These are phyloP conservation scores for Limonium bicolor DNA, from an alignment of 148 eudicot species.

Conservation along the genomic window DNA sequence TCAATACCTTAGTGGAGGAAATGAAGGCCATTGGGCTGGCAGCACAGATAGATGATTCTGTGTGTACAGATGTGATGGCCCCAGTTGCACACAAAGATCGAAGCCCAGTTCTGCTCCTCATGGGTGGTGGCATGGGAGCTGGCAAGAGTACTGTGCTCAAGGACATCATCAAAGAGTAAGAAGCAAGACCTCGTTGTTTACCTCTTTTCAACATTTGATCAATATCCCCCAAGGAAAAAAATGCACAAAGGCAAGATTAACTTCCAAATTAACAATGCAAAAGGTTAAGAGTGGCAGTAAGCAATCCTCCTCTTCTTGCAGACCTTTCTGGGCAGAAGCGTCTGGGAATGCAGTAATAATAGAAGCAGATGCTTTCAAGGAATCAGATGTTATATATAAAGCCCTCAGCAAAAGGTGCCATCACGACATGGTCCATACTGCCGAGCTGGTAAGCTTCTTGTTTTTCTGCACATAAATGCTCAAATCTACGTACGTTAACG, in stretches of 20 bases:
- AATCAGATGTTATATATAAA: constrained; percentile 77
- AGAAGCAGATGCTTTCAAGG: constrained; percentile 99
- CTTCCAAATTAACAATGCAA: too few relatives aligned
- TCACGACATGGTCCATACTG: constrained; percentile 87
- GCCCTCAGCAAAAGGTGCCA: constrained; percentile 83
- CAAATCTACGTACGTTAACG: background rate
- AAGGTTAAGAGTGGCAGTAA: too few relatives aligned
- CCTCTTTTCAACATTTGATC: too few relatives aligned
- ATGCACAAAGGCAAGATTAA: too few relatives aligned
- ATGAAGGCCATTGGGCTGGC: constrained; percentile 87
- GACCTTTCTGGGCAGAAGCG: constrained; percentile 97
- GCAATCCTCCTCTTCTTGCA: too few relatives aligned
- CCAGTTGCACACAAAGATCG: constrained; percentile 85
- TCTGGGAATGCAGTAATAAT: constrained; percentile 82
- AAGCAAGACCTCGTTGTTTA: too few relatives aligned
- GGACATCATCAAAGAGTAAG: constrained; percentile 95
- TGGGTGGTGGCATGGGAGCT: constrained; percentile 99
- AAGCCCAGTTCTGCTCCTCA: constrained; percentile 91
- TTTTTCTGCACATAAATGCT: too few relatives aligned
- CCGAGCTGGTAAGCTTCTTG: constrained; percentile 58
- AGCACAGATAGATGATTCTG: constrained; percentile 52
- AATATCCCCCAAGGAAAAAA: too few relatives aligned
- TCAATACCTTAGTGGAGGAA: constrained; percentile 84
- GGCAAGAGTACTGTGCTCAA: constrained; percentile 99
- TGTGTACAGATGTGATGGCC: constrained; percentile 95